phyloP scores from a whole-genome alignment of 768 basidiomycete species.

The Agaricus sinodeliciosus region DNA sequence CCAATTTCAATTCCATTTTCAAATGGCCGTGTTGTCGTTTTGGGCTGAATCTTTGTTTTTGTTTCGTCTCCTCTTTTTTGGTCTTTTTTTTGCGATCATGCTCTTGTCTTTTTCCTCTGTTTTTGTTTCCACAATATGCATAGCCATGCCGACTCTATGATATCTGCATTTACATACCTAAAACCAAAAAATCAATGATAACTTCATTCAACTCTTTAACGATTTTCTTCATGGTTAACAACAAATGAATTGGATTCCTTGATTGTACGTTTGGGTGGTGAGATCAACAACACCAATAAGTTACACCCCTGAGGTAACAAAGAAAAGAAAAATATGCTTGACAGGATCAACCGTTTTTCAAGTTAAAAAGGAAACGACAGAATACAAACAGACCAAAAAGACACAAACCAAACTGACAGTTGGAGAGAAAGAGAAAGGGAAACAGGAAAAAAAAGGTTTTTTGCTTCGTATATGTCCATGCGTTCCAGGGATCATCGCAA shows the following conservation, averaged over 20 bases:
- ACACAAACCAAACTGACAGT: neutral
- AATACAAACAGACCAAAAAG: neutral
- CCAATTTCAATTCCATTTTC: neutral
- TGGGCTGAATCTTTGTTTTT: neutral
- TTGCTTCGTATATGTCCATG: too few species aligned
- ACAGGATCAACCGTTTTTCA: too few species aligned
- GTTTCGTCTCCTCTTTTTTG: neutral
- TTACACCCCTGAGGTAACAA: too few species aligned
- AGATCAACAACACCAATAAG: too few species aligned
- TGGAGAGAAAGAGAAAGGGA: neutral
- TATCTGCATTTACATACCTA: constrained; percentile 4
- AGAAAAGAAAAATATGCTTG: too few species aligned
- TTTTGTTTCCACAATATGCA: neutral
- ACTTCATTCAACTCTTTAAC: neutral
- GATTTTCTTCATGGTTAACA: too few species aligned
- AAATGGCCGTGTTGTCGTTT: neutral
- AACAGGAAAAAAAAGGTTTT: neutral
- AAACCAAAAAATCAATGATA: neutral
- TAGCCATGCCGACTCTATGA: constrained; percentile 5
- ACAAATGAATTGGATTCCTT: neutral
- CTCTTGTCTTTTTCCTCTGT: neutral
- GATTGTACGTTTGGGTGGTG: too few species aligned
- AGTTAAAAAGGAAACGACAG: too few species aligned
- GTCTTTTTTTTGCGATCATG: neutral
- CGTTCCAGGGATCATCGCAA: too few species aligned